Evolutionary conservation across 495 filamentous ascomycete genomes (phyloP), one percentile per base, ranked within the genome.

Genomic region (Penicillium soppii): DNA sequence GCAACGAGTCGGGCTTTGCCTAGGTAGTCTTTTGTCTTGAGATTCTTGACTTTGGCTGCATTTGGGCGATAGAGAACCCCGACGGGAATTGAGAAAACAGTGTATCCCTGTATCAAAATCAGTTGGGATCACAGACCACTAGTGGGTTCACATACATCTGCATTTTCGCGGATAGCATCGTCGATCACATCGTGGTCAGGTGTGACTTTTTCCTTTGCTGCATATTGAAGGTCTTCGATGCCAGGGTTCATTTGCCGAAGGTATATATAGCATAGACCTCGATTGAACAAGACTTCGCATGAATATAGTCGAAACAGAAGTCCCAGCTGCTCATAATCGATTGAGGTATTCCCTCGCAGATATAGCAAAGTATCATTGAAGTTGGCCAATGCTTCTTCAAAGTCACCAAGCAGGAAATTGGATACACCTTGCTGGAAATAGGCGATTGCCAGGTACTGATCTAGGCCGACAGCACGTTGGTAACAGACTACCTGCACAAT

Each of bases 361-460:
- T 97, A 97, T 25, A 96, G 75, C 47, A 99, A 75, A 4, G 95
- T 96, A 57, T 99, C 94, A 71, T 99, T 99, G 82, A 99, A 99
- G 73, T 99, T 97, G 44, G 91, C 91, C 52, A 97, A 74, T 41
- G 94, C 94, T 70, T 97, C 95, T 61, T 97, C 92, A 65, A 97
- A 99, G 67, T 99, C 95, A 47, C 91, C 92, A 27, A 97, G 79
- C 43, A 99, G 74, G 74, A 99, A 99, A 69, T 97, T 99, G 29
- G 95, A 97, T 1, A 99, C 94, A 21, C 94, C 94, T 71, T 97
- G 89, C 62, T 99, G 94, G 71, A 99, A 99, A 67, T 97, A 99
- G 23, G 94, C 95, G 42, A 99, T 90, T 39, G 94, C 94, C 17
- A 99, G 87, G 60, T 96, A 99, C 56, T 90, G 86, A 66, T 99